Evolutionary conservation across 2,329 filamentous ascomycete species (phyloP), one percentile per base, ranked within the genome.

Genomic region (Trichoderma brevicompactum): DNA sequence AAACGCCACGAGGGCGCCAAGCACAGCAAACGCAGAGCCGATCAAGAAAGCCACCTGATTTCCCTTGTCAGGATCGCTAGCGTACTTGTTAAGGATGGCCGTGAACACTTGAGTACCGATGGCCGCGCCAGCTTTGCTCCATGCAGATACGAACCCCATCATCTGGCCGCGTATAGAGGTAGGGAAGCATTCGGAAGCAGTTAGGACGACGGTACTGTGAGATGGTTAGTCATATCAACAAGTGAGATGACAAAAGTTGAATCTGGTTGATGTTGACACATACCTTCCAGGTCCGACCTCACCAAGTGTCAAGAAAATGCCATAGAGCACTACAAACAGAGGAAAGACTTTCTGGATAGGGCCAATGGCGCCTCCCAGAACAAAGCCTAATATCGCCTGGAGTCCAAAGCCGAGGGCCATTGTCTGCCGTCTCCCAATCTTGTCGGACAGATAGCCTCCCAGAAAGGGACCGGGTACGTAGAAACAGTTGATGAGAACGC

Each of bases 31-130:
- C 0, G 74, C 81, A 1, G 80, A 78, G 0, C 82, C 83, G 63
- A 85, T 82, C 17, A 85, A 72, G 66, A 85, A 85, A 0, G 80
- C 80, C 0, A 77, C 80, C 64, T 83, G 82, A 48, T 83, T 76
- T 0, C 82, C 82, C 68, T 81, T 79, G 9, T 76, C 71, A 0
- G 76, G 72, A 32, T 79, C 74, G 13, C 75, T 69, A 32, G 76
- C 61, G 63, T 77, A 83, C 1, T 78, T 77, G 59, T 79, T 76
- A 38, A 83, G 78, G 50, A 86, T 85, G 0, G 82, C 80, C 0
- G 77, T 82, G 65, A 85, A 85, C 2, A 82, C 81, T 64, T 82
- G 75, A 0, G 81, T 84, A 0, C 82, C 82, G 17, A 84, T 80
- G 0, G 81, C 81, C 0, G 82, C 81, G 0, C 82, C 82, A 1